A percentile compares a stretch with the other conserved stretches of the same genome.
phyloP scores from a whole-genome alignment of 768 basidiomycete species.

The Auricularia auricula-judae region DNA sequence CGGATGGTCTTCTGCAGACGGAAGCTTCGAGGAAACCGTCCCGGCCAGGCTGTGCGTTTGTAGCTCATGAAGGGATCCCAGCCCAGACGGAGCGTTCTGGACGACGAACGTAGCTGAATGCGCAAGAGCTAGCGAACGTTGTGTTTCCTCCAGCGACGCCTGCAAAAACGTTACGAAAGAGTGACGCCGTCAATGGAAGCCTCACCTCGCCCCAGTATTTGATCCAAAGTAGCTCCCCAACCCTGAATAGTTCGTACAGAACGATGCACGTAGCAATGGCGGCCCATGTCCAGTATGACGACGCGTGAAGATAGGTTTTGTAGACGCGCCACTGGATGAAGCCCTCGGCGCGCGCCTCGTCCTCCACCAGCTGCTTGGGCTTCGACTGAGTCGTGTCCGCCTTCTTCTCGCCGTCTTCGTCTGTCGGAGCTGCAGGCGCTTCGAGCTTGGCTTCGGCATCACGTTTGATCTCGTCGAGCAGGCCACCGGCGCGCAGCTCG shows the following conservation, averaged over 20 bases:
- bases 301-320: conserved; percentile 16
- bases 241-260: background rate
- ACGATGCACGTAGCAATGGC: background rate
- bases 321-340: conserved; percentile 13
- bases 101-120: background rate
- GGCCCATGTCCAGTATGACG: conserved; percentile 12
- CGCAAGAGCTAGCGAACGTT: background rate
- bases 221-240: conserved; percentile 15
- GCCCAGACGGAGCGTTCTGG: background rate
- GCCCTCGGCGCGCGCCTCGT: conserved; percentile 13
- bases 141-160: background rate
- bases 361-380: conserved; percentile 8
- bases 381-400: conserved; percentile 11
- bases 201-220: conserved; percentile 23
- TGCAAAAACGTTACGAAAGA: background rate
- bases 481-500: conserved; percentile 19
- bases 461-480: conserved; percentile 21
- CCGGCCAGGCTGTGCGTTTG: background rate
- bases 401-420: conserved; percentile 16
- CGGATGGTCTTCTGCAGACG: conserved; percentile 14
- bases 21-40: conserved; percentile 2
- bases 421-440: conserved; percentile 2
- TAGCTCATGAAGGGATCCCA: background rate
- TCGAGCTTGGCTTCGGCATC: conserved; percentile 9
- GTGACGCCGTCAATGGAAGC: background rate